These are phyloP conservation scores for Colletotrichum sp. DNA, from an alignment of 2,329 filamentous ascomycete species.

Conservation along the genomic window DNA sequence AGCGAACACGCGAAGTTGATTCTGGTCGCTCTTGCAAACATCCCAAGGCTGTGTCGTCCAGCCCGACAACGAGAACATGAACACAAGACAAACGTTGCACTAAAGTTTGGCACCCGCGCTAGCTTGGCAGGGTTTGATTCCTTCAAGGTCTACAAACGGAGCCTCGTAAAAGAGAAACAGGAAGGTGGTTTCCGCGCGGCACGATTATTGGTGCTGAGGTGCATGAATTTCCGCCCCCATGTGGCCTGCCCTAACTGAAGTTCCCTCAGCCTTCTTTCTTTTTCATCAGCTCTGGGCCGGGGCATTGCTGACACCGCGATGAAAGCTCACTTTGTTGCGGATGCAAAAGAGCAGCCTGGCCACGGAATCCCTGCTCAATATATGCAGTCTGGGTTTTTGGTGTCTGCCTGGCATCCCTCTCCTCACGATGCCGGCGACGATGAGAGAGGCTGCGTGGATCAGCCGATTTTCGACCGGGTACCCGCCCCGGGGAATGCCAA, in stretches of 20 bases:
- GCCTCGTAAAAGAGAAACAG: not conserved
- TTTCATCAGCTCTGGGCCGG: not conserved
- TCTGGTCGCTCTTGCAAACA: not conserved
- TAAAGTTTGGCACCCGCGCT: not conserved
- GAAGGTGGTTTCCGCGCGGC: not conserved
- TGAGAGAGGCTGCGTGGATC: not conserved
- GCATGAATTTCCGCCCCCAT: not conserved
- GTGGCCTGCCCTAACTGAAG: not conserved
- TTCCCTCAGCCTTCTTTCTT: not conserved
- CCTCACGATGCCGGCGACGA: not conserved
- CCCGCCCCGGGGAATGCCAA: not conserved
- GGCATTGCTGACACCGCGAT: not conserved
- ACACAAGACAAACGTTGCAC: not conserved
- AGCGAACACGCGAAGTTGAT: not conserved
- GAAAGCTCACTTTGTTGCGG: not conserved
- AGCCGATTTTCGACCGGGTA: not conserved
- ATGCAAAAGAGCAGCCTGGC: not conserved
- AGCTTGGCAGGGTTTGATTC: not conserved
- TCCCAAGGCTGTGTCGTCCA: not conserved
- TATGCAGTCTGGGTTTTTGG: not conserved
- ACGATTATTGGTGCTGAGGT: not conserved
- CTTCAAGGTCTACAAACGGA: not conserved
- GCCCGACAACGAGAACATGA: not conserved
- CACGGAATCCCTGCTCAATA: not conserved
- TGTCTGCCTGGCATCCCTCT: not conserved